A percentile compares a stretch with the other conserved stretches of the same genome.
These are phyloP conservation scores for Vitis riparia DNA, from an alignment of 164 flowering plant genomes.

Conservation along the genomic window DNA sequence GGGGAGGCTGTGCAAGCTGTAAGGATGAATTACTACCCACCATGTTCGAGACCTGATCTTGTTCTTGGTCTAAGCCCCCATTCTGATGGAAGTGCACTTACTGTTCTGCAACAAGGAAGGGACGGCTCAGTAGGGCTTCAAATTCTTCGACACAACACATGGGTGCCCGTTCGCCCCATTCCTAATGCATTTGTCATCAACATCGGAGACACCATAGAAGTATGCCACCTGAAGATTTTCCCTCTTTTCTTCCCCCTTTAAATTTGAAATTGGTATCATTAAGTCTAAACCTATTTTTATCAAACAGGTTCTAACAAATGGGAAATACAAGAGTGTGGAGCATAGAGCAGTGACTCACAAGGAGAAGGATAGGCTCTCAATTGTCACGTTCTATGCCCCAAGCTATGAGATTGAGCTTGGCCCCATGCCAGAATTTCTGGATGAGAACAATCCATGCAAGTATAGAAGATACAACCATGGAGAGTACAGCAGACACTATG, in stretches of 20 bases:
- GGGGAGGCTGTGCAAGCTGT: slow-evolving; percentile 81
- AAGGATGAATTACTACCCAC: slow-evolving; percentile 95
- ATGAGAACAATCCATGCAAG: slow-evolving; percentile 57
- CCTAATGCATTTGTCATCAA: slow-evolving; percentile 82
- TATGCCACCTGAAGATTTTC: slow-evolving; percentile 6
- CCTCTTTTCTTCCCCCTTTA: no score
- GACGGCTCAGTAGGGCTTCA: slow-evolving; percentile 75
- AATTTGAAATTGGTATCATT: no score
- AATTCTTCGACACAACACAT: slow-evolving; percentile 62
- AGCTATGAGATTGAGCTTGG: slow-evolving; percentile 78
- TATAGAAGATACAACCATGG: slow-evolving; percentile 86
- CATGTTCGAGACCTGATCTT: slow-evolving; percentile 87
- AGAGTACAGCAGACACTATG: slow-evolving; percentile 80
- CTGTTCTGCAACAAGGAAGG: slow-evolving; percentile 75
- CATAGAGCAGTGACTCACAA: slow-evolving; percentile 85
- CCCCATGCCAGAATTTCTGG: slow-evolving; percentile 61
- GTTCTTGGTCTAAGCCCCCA: slow-evolving; percentile 90
- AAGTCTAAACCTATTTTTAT: background rate
- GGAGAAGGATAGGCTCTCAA: slow-evolving; percentile 72
- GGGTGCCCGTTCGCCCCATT: slow-evolving; percentile 75
- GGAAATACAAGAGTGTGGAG: slow-evolving; percentile 89
- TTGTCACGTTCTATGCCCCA: slow-evolving; percentile 91
- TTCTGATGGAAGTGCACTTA: slow-evolving; percentile 94
- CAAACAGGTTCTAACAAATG: slow-evolving; percentile 85
- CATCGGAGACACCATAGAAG: slow-evolving; percentile 91